phyloP scores from a whole-genome alignment of 345 rosid genomes.

The Triadica sebifera region DNA sequence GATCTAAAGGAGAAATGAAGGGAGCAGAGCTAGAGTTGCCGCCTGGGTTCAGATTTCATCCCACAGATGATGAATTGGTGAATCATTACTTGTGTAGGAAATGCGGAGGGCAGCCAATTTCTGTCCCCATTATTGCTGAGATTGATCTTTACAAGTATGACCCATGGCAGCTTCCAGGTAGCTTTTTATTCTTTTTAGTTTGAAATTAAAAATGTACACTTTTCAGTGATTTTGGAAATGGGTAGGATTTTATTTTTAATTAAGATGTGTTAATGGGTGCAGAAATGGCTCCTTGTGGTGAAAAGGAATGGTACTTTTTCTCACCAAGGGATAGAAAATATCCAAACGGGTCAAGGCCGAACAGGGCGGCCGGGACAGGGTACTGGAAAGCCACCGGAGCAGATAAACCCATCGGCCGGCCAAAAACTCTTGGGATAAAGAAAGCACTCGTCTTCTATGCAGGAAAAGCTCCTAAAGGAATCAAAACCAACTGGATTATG shows the following conservation, averaged over 20 bases:
- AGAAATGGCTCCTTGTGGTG: constrained; percentile 78
- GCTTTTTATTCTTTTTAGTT: background rate
- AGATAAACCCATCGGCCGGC: constrained; percentile 84
- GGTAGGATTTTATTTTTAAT: no score
- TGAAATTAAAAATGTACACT: no score
- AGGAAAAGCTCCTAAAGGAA: constrained; percentile 77
- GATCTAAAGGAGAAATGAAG: constrained; percentile 31
- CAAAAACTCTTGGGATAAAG: constrained; percentile 71
- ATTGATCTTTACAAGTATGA: constrained; percentile 81
- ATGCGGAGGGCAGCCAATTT: constrained; percentile 52
- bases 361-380: constrained; percentile 83
- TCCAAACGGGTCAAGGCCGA: constrained; percentile 88
- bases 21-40: constrained; percentile 58
- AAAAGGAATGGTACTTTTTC: constrained; percentile 93
- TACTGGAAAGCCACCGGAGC: constrained; percentile 97
- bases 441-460: constrained; percentile 88
- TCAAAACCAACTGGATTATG: constrained; percentile 97
- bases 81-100: constrained; percentile 67
- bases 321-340: constrained; percentile 86
- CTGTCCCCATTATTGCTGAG: constrained; percentile 74
- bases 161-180: constrained; percentile 98
- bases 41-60: constrained; percentile 91
- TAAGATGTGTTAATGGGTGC: background rate
- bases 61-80: constrained; percentile 90
- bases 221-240: no score